Base-by-base conservation (phyloP, 1,284 basidiomycete species). In the Vanrija sp. region DNA sequence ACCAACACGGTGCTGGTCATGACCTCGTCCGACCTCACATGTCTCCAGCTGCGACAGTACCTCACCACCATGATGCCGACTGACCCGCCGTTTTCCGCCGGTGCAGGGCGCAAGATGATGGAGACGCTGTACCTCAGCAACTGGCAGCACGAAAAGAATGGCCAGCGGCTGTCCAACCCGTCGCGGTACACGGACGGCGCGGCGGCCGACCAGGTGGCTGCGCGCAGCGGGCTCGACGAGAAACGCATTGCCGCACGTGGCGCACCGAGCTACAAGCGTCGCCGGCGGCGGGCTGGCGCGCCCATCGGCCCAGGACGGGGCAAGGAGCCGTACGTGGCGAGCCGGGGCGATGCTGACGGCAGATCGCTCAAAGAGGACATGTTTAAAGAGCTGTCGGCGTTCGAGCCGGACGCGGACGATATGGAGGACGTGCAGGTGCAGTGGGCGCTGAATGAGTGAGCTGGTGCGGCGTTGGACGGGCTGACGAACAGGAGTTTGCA, bases 1-100 rank as follows among this genome's bases (percentile, higher is more conserved):
- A 85, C 83, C 14, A 88, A 95, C 65, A 85, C 84, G 1, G 83
- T 93, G 2, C 83, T 96, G 39, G 81, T 96, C 55, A 94, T 97
- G 92, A 85, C 88, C n/a, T 85, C 86, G 0, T 91, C 91, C 0
- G 82, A 86, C 26, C 82, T 85, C 34, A 88, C 88, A 0, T 89
- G 87, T 65, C 81, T 81, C 10, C 80, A 88, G 43, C 77, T 96
- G 16, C 84, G 83, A 3, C 87, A 93, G 59, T 96, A 89, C 71
- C 80, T 97, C 3, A 82, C 84, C 0, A 79, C 78, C 1, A 85
- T 88, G 79, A 79, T 87, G 58, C 73, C 80, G 1, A 80, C 81
- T 26, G 81, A 84, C 2, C 80, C 81, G 7, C 80, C 81, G 21
- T 74, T 74, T 49, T 69, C 70, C 8, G 54, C 65, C 0, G 47